phyloP scores from a whole-genome alignment of 352 stramenopile genomes.

The Thraustochytrium sp. region DNA sequence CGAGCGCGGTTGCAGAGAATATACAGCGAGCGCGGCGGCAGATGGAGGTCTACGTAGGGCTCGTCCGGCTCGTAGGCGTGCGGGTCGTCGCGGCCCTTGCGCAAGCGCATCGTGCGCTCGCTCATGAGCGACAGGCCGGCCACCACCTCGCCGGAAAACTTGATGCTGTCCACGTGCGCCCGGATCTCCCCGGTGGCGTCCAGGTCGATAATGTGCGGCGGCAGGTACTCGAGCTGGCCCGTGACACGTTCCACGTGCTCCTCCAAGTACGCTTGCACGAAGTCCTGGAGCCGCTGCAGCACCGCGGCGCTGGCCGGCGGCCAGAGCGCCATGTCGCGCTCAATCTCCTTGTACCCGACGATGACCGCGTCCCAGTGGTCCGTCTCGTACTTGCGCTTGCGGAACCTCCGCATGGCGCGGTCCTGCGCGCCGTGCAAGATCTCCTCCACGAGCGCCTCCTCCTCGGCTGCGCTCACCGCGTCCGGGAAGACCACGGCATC shows the following conservation, averaged over 20 bases:
- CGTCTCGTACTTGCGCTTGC: slow-evolving; percentile 33
- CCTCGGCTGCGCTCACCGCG: background rate
- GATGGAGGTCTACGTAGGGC: background rate
- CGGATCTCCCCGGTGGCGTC: slow-evolving; percentile 45
- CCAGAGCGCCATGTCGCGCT: background rate
- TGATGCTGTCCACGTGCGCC: slow-evolving; percentile 50
- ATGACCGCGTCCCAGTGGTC: slow-evolving; percentile 50
- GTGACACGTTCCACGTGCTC: background rate
- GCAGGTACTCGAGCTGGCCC: background rate
- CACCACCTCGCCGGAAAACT: slow-evolving; percentile 50
- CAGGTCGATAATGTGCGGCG: slow-evolving; percentile 48
- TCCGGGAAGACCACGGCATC: background rate
- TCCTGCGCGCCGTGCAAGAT: background rate
- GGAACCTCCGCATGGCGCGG: slow-evolving; percentile 17
- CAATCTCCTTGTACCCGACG: slow-evolving; percentile 39
- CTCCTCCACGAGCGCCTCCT: slow-evolving; percentile 1
- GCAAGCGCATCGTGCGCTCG: slow-evolving; percentile 37
- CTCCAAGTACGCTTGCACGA: slow-evolving; percentile 21
- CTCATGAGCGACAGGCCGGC: slow-evolving; percentile 46
- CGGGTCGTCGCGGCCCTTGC: background rate
- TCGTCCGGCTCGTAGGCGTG: slow-evolving; percentile 8
- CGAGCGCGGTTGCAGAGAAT: slow-evolving; percentile 43
- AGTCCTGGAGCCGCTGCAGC: slow-evolving; percentile 13
- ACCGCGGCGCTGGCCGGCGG: background rate
- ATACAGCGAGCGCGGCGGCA: slow-evolving; percentile 50